phyloP scores from a whole-genome alignment of 1,139 yeast species.

The Meyerozyma carpophila region DNA sequence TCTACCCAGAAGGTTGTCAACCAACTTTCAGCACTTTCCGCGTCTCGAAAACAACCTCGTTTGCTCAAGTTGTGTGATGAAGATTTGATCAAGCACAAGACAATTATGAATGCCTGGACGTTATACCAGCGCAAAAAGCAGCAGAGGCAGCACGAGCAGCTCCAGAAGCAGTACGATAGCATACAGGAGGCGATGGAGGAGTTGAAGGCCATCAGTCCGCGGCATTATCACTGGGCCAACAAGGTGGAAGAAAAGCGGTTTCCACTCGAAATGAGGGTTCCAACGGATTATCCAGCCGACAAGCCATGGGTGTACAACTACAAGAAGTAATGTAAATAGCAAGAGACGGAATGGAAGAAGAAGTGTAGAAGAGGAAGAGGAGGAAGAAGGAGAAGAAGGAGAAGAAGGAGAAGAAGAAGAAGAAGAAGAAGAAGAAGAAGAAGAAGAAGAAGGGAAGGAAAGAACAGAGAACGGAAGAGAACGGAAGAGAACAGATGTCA shows the following conservation, averaged over 20 bases:
- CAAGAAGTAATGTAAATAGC: slow-evolving; percentile 9
- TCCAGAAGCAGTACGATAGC: slow-evolving; percentile 59
- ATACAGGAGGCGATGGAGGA: slow-evolving; percentile 73
- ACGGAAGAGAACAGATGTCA: too few species aligned
- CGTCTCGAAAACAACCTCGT: slow-evolving; percentile 83
- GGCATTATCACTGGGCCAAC: slow-evolving; percentile 49
- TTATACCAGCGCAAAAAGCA: slow-evolving; percentile 49
- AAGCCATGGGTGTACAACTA: slow-evolving; percentile 74
- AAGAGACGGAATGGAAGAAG: not conserved
- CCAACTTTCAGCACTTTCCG: slow-evolving; percentile 81
- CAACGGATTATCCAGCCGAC: slow-evolving; percentile 89
- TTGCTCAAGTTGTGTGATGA: slow-evolving; percentile 70
- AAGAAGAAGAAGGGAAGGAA: too few species aligned
- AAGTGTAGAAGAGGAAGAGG: not conserved
- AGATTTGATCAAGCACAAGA: slow-evolving; percentile 79
- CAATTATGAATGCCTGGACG: slow-evolving; percentile 83
- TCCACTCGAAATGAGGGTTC: slow-evolving; percentile 78
- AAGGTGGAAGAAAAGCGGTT: slow-evolving; percentile 49
- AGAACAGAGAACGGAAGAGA: too few species aligned
- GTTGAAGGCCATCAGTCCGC: slow-evolving; percentile 45
- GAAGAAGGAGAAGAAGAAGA: too few species aligned
- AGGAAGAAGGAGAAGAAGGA: too few species aligned
- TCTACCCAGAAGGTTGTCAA: slow-evolving; percentile 63
- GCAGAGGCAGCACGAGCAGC: slow-evolving; percentile 36
- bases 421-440: too few species aligned